Conservation (phyloP, 371 early-diverging fungal species). For the Mucor sp. region DNA sequence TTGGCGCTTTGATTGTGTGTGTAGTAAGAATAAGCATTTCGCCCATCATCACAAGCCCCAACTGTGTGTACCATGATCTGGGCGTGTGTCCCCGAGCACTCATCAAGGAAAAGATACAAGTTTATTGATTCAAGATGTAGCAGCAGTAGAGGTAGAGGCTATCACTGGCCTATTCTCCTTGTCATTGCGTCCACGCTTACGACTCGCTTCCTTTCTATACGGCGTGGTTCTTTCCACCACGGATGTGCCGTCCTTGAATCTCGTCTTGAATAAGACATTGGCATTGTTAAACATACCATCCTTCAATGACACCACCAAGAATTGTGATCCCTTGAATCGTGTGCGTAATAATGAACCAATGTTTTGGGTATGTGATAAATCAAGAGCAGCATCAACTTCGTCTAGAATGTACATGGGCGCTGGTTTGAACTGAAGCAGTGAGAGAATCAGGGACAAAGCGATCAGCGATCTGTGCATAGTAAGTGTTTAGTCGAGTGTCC, state of each 20-base stretch:
- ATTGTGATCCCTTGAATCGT: conserved; percentile 98
- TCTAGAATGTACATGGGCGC: conserved; percentile 99
- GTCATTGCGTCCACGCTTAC: conserved; percentile 16
- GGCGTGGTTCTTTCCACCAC: conserved; percentile 75
- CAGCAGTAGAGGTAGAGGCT: not conserved
- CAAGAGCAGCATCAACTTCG: conserved; percentile 99
- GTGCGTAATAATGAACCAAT: conserved; percentile 97
- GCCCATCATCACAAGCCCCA: too few species aligned
- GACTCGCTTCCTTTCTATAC: conserved; percentile 10
- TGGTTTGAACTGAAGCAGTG: conserved; percentile 98
- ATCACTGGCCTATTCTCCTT: conserved; percentile 3
- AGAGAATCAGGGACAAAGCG: conserved; percentile 97
- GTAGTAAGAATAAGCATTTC: too few species aligned
- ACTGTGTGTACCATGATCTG: too few species aligned
- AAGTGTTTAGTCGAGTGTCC: too few species aligned
- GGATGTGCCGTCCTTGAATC: conserved; percentile 96
- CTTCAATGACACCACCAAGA: conserved; percentile 99
- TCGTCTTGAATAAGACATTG: conserved; percentile 95
- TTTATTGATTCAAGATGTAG: not conserved
- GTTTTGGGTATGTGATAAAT: conserved; percentile 98
- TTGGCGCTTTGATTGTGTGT: not conserved
- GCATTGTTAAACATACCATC: conserved; percentile 99
- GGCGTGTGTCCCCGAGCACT: not conserved
- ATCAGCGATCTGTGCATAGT: conserved; percentile 73
- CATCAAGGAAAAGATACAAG: too few species aligned